phyloP scores from a whole-genome alignment of 2,329 filamentous ascomycete species.

The Aspergillus ruber region DNA sequence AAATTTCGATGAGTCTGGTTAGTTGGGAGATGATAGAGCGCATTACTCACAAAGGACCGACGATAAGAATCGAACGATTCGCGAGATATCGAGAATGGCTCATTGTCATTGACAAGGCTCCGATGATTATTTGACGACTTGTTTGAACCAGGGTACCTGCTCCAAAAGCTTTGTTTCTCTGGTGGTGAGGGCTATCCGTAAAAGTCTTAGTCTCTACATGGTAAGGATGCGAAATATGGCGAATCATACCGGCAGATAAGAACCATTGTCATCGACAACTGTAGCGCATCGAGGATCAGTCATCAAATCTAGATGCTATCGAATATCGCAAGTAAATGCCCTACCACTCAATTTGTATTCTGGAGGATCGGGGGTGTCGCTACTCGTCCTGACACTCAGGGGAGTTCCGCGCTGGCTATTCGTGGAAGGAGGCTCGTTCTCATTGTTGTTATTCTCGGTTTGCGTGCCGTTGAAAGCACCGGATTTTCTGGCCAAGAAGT shows the following conservation, averaged over 20 bases:
- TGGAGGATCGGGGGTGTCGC: conserved; percentile 58
- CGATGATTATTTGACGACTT: conserved; percentile 50
- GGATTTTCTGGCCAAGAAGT: conserved; percentile 60
- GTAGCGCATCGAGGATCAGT: conserved; percentile 24
- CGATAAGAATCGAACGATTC: conserved; percentile 97
- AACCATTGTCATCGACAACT: conserved; percentile 95
- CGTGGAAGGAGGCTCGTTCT: conserved; percentile 45
- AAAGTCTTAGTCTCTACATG: background rate
- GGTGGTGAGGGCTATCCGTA: conserved; percentile 69
- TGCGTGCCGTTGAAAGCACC: conserved; percentile 35
- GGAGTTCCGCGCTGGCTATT: conserved; percentile 40
- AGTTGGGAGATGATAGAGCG: background rate
- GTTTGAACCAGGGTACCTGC: conserved; percentile 42
- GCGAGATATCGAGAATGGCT: conserved; percentile 89
- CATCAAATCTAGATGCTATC: background rate
- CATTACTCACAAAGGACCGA: conserved; percentile 73
- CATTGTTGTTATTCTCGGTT: conserved; percentile 41
- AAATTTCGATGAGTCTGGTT: background rate
- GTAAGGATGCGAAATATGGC: background rate
- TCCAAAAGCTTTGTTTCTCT: conserved; percentile 78
- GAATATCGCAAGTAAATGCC: conserved; percentile 18
- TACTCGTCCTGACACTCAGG: conserved; percentile 56
- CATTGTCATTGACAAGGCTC: conserved; percentile 69
- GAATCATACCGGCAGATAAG: conserved; percentile 75
- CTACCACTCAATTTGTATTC: conserved; percentile 78